These are phyloP conservation scores for Quercus dentata DNA, from an alignment of 306 rosid genomes.

Conservation along the genomic window DNA sequence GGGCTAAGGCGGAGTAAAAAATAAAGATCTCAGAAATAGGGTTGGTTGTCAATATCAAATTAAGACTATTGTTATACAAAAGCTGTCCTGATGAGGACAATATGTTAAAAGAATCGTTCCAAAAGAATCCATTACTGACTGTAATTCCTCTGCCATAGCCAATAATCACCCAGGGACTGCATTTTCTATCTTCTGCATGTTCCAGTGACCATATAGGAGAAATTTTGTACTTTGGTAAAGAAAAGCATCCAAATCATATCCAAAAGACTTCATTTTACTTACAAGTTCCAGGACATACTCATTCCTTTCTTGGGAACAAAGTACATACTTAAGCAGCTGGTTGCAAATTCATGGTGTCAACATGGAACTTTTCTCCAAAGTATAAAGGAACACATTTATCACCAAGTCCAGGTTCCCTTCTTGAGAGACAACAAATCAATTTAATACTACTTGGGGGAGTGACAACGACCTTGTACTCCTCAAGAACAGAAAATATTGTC, in stretches of 20 bases:
- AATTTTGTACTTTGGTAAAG: constrained; percentile 21
- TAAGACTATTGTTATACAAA: not conserved
- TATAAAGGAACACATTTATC: constrained; percentile 48
- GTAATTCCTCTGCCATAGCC: not conserved
- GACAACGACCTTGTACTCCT: constrained; percentile 47
- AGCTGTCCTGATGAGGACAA: not conserved
- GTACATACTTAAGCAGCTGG: constrained; percentile 37
- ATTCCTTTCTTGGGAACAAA: constrained; percentile 34
- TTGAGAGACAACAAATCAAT: constrained; percentile 52
- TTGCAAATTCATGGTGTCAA: constrained; percentile 37
- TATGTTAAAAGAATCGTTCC: not conserved
- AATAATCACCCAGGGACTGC: not conserved
- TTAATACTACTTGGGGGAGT: constrained; percentile 67
- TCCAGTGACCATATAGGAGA: constrained; percentile 22
- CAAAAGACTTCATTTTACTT: constrained; percentile 46
- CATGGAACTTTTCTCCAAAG: constrained; percentile 49
- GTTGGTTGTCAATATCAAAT: not conserved
- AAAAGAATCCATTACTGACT: not conserved
- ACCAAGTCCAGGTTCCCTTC: constrained; percentile 48
- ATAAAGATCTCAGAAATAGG: not conserved
- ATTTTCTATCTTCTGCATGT: not conserved
- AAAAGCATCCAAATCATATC: constrained; percentile 31
- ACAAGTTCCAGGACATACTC: constrained; percentile 41
- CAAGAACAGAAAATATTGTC: constrained; percentile 52
- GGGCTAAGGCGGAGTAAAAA: not conserved